phyloP scores from a whole-genome alignment of 306 rosid genomes.

The Lithocarpus polystachyus region DNA sequence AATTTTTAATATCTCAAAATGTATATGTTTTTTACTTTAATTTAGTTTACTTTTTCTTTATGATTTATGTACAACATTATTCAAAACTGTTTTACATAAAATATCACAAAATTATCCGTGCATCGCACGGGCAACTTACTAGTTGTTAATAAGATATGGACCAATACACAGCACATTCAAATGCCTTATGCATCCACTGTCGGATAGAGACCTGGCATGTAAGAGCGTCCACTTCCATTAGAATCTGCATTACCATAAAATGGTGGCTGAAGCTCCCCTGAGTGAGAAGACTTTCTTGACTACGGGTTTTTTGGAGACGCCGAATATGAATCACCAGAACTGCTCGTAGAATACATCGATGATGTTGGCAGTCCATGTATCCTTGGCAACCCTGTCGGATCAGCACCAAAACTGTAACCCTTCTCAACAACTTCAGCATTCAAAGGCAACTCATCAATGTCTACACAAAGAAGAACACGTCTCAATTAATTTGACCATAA shows the following conservation, averaged over 20 bases:
- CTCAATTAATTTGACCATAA: conserved; percentile 20
- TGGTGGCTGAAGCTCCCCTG: conserved; percentile 77
- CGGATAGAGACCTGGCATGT: conserved; percentile 54
- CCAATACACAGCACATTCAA: conserved; percentile 1
- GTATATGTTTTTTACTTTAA: too few species aligned
- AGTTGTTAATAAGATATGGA: conserved; percentile 21
- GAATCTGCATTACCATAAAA: conserved; percentile 64
- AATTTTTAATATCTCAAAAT: too few species aligned
- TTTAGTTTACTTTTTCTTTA: too few species aligned
- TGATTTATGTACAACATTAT: too few species aligned
- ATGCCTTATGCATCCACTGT: conserved; percentile 39
- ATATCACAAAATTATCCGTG: too few species aligned
- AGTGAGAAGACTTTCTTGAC: conserved; percentile 79
- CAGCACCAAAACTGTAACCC: conserved; percentile 70
- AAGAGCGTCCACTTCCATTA: conserved; percentile 61
- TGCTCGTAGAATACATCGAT: conserved; percentile 62
- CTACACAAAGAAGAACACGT: conserved; percentile 36
- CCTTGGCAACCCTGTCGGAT: conserved; percentile 83
- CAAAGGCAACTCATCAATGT: conserved; percentile 85
- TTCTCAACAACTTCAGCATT: conserved; percentile 97
- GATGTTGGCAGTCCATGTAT: conserved; percentile 78
- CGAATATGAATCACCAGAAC: conserved; percentile 54
- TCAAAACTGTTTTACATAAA: too few species aligned
- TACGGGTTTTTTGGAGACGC: conserved; percentile 68
- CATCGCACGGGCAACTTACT: too few species aligned